phyloP scores from a whole-genome alignment of 352 stramenopile genomes.

The Phytophthora europaea region DNA sequence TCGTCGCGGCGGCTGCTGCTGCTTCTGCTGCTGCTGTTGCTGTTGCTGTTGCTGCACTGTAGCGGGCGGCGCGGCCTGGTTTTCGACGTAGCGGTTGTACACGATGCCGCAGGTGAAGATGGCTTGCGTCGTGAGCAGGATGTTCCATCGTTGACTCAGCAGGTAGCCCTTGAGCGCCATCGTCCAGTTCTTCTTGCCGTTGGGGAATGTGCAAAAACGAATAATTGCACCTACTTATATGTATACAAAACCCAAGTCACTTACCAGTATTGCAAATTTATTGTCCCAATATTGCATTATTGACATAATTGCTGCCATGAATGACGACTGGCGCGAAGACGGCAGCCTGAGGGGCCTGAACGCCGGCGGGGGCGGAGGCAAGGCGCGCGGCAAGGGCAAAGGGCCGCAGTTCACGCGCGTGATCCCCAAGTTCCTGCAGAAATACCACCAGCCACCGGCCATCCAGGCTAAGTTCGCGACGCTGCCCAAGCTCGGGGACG shows the following conservation, averaged over 20 bases:
- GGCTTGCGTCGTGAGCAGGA: slow-evolving; percentile 76
- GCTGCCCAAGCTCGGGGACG: slow-evolving; percentile 45
- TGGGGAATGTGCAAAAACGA: slow-evolving; percentile 20
- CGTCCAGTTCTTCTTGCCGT: slow-evolving; percentile 3
- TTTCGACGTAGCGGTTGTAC: slow-evolving; percentile 62
- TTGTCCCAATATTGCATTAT: neutral
- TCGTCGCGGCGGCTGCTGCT: slow-evolving; percentile 15
- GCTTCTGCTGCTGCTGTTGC: slow-evolving; percentile 4
- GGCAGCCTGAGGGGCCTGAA: slow-evolving; percentile 76
- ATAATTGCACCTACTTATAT: neutral
- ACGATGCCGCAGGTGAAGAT: slow-evolving; percentile 76
- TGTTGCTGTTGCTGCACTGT: slow-evolving; percentile 11
- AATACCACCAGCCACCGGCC: slow-evolving; percentile 69
- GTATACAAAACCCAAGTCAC: neutral
- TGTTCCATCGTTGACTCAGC: slow-evolving; percentile 78
- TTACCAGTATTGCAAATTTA: neutral
- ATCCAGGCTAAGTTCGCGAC: slow-evolving; percentile 81
- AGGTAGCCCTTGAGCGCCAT: slow-evolving; percentile 73
- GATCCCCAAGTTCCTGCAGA: slow-evolving; percentile 87
- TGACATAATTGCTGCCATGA: slow-evolving; percentile 46
- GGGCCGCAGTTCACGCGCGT: slow-evolving; percentile 83
- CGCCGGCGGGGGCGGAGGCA: slow-evolving; percentile 28
- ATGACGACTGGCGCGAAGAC: slow-evolving; percentile 83
- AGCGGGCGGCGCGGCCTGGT: slow-evolving; percentile 17
- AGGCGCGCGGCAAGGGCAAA: slow-evolving; percentile 46